Evolutionary conservation across 352 stramenopile species (phyloP).

Genomic region (Phytopythium litorale): DNA sequence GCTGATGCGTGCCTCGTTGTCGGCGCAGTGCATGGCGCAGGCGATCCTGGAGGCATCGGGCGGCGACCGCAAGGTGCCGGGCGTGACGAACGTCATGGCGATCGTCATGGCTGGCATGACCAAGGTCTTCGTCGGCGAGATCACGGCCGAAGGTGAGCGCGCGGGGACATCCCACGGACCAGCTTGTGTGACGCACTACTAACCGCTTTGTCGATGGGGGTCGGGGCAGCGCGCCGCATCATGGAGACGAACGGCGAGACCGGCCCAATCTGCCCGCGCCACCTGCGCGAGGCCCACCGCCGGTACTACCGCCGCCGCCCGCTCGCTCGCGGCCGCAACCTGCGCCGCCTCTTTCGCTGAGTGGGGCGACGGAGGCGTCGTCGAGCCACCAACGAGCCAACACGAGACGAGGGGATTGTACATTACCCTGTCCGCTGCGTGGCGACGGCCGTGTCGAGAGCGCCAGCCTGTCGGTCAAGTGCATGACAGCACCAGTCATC

Average conservation of each 20-base stretch:
- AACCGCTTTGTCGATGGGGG: neutral
- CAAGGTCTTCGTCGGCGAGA: constrained; percentile 78
- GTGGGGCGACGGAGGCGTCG: neutral
- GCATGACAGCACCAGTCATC: neutral
- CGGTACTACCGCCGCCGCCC: constrained; percentile 83
- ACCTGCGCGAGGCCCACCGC: constrained; percentile 73
- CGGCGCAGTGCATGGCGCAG: constrained; percentile 65
- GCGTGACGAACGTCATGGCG: constrained; percentile 80
- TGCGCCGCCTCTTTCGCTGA: constrained; percentile 52
- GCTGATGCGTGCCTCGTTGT: neutral
- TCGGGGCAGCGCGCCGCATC: constrained; percentile 50
- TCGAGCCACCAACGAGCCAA: neutral
- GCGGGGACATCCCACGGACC: neutral
- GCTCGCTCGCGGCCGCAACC: constrained; percentile 50
- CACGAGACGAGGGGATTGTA: neutral
- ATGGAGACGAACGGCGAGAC: constrained; percentile 80
- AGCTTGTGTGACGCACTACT: neutral
- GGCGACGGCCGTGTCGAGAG: neutral
- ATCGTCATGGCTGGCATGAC: constrained; percentile 88
- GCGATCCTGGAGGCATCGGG: constrained; percentile 64
- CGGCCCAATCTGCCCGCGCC: constrained; percentile 66
- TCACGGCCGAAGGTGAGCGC: constrained; percentile 64
- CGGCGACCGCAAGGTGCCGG: constrained; percentile 46
- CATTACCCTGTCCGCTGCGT: neutral
- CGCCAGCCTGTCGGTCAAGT: neutral